Evolutionary conservation across 2,329 filamentous ascomycete genomes (phyloP).

Genomic region (Alternaria solani): DNA sequence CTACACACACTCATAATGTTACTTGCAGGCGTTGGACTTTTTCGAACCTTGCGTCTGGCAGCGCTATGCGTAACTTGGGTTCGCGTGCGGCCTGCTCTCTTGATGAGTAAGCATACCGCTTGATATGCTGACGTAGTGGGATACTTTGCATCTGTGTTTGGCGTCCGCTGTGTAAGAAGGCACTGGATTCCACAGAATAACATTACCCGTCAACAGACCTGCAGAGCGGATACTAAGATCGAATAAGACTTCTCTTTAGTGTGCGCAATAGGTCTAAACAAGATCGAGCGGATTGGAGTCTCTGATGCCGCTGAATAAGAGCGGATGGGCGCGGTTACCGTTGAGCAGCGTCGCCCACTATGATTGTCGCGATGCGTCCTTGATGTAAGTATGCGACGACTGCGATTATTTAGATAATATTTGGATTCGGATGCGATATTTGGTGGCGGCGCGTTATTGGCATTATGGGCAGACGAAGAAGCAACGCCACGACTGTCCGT

Average conservation of each 20-base stretch:
- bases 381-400: neutral
- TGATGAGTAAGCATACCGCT: neutral
- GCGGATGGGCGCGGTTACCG: neutral
- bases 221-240: neutral
- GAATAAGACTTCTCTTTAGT: neutral
- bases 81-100: neutral
- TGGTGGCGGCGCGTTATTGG: neutral
- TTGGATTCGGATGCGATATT: neutral
- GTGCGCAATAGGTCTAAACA: neutral
- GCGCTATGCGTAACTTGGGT: neutral
- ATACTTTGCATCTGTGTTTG: neutral
- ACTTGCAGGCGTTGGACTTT: no score
- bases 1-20: no score
- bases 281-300: neutral
- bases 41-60: no score
- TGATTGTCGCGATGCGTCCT: neutral
- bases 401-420: neutral
- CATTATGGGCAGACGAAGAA: neutral
- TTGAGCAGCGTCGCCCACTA: neutral
- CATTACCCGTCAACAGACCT: neutral
- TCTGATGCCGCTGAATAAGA: neutral
- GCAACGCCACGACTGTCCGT: neutral
- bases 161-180: no score
- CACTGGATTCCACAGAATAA: neutral
- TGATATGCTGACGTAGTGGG: neutral